Evolutionary conservation across 108 stramenopile species (phyloP).

Genomic region (Pinguiococcus pyrenoidosus): DNA sequence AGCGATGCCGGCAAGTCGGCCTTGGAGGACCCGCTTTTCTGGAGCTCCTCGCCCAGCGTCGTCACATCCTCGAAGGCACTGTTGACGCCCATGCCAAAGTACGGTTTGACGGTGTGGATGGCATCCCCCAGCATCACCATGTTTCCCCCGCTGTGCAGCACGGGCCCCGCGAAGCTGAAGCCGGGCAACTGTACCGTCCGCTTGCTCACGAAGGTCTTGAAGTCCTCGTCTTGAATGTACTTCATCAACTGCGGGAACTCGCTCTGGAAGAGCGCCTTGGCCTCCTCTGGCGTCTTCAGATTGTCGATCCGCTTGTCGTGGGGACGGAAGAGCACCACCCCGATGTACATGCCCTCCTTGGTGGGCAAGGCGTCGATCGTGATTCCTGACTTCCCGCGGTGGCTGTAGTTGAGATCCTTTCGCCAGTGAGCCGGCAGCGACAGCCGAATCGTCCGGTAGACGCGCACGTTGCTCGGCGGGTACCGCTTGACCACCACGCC

Average conservation of each 20-base stretch:
- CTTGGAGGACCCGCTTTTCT: conserved; percentile 13
- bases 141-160: conserved; percentile 48
- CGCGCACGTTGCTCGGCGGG: not conserved
- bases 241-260: conserved; percentile 57
- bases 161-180: conserved; percentile 63
- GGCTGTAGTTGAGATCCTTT: not conserved
- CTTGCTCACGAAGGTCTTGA: conserved; percentile 50
- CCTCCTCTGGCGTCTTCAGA: conserved; percentile 31
- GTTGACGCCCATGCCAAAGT: conserved; percentile 83
- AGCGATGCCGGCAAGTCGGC: conserved; percentile 1
- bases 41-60: conserved; percentile 9
- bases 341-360: conserved; percentile 29
- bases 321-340: conserved; percentile 57
- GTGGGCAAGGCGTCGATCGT: conserved; percentile 70
- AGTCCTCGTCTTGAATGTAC: conserved; percentile 49
- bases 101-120: conserved; percentile 75
- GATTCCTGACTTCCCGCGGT: conserved; percentile 25
- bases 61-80: conserved; percentile 77
- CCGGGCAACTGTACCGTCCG: conserved; percentile 51
- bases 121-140: conserved; percentile 63
- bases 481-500: not conserved
- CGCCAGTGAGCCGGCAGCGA: conserved; percentile 27
- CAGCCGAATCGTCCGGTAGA: conserved; percentile 67
- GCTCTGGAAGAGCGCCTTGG: conserved; percentile 49
- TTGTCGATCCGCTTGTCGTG: conserved; percentile 29